Evolutionary conservation across 495 filamentous ascomycete species (phyloP).

Genomic region (Glonium stellatum): DNA sequence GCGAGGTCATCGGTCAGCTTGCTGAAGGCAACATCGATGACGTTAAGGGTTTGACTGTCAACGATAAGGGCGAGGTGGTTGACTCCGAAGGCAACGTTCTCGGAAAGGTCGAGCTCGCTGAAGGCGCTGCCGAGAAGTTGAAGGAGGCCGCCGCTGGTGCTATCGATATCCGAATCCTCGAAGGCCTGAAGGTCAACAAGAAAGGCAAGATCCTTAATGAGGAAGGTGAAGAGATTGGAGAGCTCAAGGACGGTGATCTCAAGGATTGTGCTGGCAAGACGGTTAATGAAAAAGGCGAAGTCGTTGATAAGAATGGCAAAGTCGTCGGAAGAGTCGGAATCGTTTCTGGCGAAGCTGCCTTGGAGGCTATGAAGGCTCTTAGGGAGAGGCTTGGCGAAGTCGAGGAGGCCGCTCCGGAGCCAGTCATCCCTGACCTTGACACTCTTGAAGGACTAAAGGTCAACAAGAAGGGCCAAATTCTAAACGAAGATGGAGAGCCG

Average conservation of each 20-base stretch:
- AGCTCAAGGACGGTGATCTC: slow-evolving; percentile 45
- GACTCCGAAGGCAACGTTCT: slow-evolving; percentile 56
- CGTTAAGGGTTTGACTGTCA: slow-evolving; percentile 47
- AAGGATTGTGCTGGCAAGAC: slow-evolving; percentile 45
- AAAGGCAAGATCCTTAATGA: slow-evolving; percentile 51
- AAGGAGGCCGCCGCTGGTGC: slow-evolving; percentile 30
- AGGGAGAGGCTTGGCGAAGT: slow-evolving; percentile 43
- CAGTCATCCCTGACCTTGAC: slow-evolving; percentile 33
- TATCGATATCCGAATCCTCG: slow-evolving; percentile 44
- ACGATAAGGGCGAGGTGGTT: slow-evolving; percentile 53
- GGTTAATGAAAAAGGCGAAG: slow-evolving; percentile 45
- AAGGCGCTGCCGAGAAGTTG: slow-evolving; percentile 39
- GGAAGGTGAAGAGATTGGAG: slow-evolving; percentile 46
- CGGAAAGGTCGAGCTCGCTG: slow-evolving; percentile 44
- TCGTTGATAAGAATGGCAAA: slow-evolving; percentile 45
- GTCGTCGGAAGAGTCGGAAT: slow-evolving; percentile 46
- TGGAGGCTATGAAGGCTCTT: slow-evolving; percentile 43
- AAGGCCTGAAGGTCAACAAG: slow-evolving; percentile 49
- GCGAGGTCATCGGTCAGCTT: slow-evolving; percentile 37
- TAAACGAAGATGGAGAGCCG: slow-evolving; percentile 47
- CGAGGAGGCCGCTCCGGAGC: slow-evolving; percentile 21
- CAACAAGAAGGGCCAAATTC: slow-evolving; percentile 41
- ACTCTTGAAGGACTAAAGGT: slow-evolving; percentile 41
- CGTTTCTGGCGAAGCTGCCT: slow-evolving; percentile 46
- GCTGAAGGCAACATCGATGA: slow-evolving; percentile 37